Base-by-base conservation (phyloP, 2,329 filamentous ascomycete genomes). In the Dendryphion nanum region DNA sequence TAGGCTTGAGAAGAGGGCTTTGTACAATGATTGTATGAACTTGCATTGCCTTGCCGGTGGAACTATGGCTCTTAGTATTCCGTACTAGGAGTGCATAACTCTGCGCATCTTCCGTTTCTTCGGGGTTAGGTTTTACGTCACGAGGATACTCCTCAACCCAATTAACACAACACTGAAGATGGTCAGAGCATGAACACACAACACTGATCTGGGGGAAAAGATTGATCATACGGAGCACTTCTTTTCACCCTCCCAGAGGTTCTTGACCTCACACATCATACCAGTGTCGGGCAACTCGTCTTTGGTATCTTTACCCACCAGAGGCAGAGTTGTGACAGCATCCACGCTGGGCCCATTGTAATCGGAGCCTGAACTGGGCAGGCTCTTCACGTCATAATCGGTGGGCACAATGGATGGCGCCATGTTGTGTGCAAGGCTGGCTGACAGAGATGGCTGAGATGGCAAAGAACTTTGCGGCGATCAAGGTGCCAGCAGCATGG, bases 21-120 rank as follows among this genome's bases (percentile, higher is more conserved):
- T 68, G 64, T 2, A 67, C 45, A 4, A 60, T 53, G 38, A 67
- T 56, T 3, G 61, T 63, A 30, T 59, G 37, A 4, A 55, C 31
- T 4, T 32, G 17, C 30, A 57, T 37, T 1, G 48, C 40, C 28
- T 57, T 55, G 21, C 33, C 40, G 30, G 29, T 38, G 21, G 24
- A 34, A 18, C 29, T 38, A 28, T 39, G 37, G 21, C 18, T 35
- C 28, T 38, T 47, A 30, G 34, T 45, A 36, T 50, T 44, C 12
- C 47, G 41, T 4, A 50, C 33, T 16, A 51, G 18, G 13, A 51
- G 40, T 7, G 48, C 48, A 16, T 37, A 49, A n/a, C 34, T 35
- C 23, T 48, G 44, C 18, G 42, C 44, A 16, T 40, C 47, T 15
- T 47, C 44, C 4, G 40, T 44, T 33, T 51, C 41, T 36, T 51